Percentiles rank a stretch among this genome's conserved stretches.
These are phyloP conservation scores for Hypoxylon sp. DNA, from an alignment of 2,329 filamentous ascomycete genomes.

Conservation along the genomic window DNA sequence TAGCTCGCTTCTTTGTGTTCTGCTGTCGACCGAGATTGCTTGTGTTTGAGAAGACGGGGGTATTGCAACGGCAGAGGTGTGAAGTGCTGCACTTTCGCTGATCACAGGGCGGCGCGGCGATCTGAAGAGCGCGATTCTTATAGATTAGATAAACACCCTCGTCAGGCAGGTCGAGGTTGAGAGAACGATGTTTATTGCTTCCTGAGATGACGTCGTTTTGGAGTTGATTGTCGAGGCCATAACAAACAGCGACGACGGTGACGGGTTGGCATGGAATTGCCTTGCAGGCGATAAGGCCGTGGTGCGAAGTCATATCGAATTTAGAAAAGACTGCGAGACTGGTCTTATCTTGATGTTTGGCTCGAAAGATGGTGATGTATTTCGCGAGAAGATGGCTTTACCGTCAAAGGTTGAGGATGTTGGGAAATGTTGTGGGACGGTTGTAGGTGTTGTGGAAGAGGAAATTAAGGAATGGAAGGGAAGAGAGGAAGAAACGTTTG, in stretches of 20 bases:
- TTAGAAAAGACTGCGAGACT: background rate
- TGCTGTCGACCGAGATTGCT: background rate
- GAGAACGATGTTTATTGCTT: background rate
- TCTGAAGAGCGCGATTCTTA: conserved; percentile 45
- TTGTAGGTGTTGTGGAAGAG: background rate
- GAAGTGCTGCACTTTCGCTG: conserved; percentile 37
- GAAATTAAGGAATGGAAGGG: background rate
- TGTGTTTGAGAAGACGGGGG: background rate
- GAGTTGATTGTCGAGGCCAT: conserved; percentile 32
- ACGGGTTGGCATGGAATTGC: conserved; percentile 18
- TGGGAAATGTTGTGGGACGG: background rate
- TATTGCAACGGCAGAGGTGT: conserved; percentile 41
- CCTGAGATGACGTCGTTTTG: conserved; percentile 36
- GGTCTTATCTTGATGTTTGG: background rate
- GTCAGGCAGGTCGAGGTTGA: conserved; percentile 27
- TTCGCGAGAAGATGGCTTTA: background rate
- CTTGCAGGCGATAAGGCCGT: conserved; percentile 26
- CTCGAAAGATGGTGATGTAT: background rate
- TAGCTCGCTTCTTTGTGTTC: background rate
- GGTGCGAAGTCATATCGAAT: conserved; percentile 15
- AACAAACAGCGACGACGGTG: conserved; percentile 37
- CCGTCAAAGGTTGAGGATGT: background rate
- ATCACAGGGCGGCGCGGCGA: conserved; percentile 45
- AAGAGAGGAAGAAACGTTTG: background rate
- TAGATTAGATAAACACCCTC: conserved; percentile 49